Conservation (phyloP, 768 basidiomycete species). For the Russula virescens region DNA sequence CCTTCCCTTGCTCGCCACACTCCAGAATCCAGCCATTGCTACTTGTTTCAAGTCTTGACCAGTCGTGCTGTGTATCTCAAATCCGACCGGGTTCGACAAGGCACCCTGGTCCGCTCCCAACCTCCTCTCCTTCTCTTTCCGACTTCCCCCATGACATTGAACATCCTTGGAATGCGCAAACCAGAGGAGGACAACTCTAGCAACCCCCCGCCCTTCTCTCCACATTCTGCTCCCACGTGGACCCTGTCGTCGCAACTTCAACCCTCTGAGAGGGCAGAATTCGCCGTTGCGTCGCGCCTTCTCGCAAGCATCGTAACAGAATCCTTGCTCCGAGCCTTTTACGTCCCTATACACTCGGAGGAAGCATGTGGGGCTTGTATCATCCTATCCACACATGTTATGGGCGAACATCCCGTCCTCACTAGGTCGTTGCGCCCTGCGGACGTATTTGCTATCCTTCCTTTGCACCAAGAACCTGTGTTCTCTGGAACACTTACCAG, state of each 20-base stretch:
- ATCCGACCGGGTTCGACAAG: neutral
- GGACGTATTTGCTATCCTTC: conserved; percentile 46
- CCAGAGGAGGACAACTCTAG: neutral
- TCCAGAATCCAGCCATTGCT: too few relatives aligned
- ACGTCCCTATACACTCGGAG: conserved; percentile 31
- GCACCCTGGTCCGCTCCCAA: neutral
- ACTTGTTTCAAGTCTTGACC: neutral
- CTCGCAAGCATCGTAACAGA: conserved; percentile 48
- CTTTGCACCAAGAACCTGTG: conserved; percentile 43
- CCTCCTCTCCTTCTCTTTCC: too few relatives aligned
- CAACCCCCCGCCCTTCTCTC: neutral
- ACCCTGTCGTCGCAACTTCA: conserved; percentile 2
- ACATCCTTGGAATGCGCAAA: neutral
- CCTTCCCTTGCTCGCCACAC: too few relatives aligned
- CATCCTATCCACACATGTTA: conserved; percentile 36
- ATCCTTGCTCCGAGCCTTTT: conserved; percentile 40
- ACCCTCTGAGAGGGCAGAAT: conserved; percentile 31
- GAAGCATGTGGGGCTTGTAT: conserved; percentile 35
- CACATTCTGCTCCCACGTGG: conserved; percentile 7
- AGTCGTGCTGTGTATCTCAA: neutral
- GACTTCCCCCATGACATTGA: neutral
- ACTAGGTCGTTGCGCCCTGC: conserved; percentile 33
- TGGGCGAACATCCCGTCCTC: conserved; percentile 33
- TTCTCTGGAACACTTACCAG: conserved; percentile 32
- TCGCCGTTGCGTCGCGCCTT: conserved; percentile 45